Evolutionary conservation across 2,329 filamentous ascomycete genomes (phyloP), one percentile per base, ranked within the genome.

Genomic region (Hypoxylon sp.): DNA sequence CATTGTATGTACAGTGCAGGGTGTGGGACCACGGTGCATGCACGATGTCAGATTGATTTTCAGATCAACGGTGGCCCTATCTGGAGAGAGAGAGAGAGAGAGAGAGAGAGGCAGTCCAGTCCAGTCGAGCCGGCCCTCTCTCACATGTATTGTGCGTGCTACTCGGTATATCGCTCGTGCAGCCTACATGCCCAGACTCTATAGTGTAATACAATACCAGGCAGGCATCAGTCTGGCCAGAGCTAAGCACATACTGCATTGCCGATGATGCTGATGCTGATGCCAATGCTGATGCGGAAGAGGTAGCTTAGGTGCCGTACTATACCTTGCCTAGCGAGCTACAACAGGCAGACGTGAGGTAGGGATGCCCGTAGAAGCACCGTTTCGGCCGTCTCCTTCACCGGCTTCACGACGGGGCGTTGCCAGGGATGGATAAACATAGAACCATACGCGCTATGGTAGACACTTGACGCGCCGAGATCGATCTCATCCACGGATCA

Each of bases 31-130:
- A 68, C 63, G 62, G 67, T 67, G 65, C 62, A 71, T 71, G 69
- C 69, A 70, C 68, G 67, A 71, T 71, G 69, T 70, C 58, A 71
- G 69, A 71, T 71, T 69, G 67, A 66, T 66, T 69, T 59, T 59
- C 56, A 67, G 64, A 67, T 67, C 54, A 61, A 64, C 58, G 63
- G 60, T 60, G 64, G 66, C 66, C 67, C 56, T 60, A 63, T 51
- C 53, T 54, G 42, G 57, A 63, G 50, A 54, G n/a, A n/a, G n/a
- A n/a, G n/a, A n/a, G n/a, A n/a, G n/a, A n/a, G n/a, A n/a, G n/a
- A n/a, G n/a, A n/a, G n/a, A n/a, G n/a, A n/a, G 57, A 58, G 42
- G 60, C 55, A 60, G 48, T 55, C 31, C 58, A n/a, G n/a, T 41
- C 58, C 13, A 15, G 11, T 33, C 31, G n/a, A n/a, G n/a, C n/a